Base-by-base conservation (phyloP, 2,329 filamentous ascomycete species). In the Alternaria sp. region DNA sequence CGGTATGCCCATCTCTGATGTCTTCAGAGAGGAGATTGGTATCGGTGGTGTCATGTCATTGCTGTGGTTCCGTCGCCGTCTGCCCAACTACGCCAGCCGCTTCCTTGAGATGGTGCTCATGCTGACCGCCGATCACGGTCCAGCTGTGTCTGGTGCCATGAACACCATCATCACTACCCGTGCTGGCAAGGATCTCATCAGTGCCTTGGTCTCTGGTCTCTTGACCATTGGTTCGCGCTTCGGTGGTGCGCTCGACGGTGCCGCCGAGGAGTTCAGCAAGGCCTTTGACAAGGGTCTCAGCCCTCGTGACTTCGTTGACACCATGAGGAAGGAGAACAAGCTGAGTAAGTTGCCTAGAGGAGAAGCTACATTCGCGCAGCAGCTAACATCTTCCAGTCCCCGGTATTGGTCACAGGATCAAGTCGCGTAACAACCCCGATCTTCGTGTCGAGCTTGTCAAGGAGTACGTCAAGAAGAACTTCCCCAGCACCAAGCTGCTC, bases 81-180 rank as follows among this genome's bases (percentile, higher is more conserved):
- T 99, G 64, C 95, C 95, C 65, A 85, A 90, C 77, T 98, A 97
- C 80, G 95, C 95, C 76, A 96, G 92, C 86, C 96, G 96, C 84
- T 99, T 99, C 87, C 84, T 99, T 72, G 95, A 99, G 86, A 99
- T 99, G 95, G 95, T 99, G 69, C 94, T 99, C 80, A 99, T 99
- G 95, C 88, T 99, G 77, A 99, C 95, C 77, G 95, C 95, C 73
- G 95, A 99, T 78, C 95, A 99, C 88, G 95, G 95, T 82, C 95
- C 95, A 54, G 95, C 95, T 73, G 95, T 99, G 72, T 99, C 95
- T 72, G 95, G 95, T 87, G 95, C 95, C 80, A 99, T 99, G 95
- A 99, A 99, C 90, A 99, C 95, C 79, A 99, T 99, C 80, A 98
- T 99, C 80, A 99, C 95, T 65, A 99, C 95, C 60, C 92, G 95